These are phyloP conservation scores for Elsinoe perseae DNA, from an alignment of 2,329 filamentous ascomycete genomes.

Conservation along the genomic window DNA sequence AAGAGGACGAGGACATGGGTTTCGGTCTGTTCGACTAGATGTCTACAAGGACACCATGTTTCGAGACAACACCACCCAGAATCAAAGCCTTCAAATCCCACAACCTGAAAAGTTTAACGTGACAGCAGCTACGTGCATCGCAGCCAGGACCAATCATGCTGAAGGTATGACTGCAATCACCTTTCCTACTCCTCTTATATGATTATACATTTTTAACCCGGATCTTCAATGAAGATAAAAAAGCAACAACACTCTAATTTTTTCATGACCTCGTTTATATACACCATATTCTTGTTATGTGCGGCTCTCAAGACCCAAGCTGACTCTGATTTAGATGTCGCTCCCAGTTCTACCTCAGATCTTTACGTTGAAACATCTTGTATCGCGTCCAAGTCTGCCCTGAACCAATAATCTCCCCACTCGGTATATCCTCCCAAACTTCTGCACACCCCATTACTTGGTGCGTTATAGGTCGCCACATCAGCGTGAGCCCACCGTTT, in stretches of 20 bases:
- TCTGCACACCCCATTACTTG: conserved; percentile 55
- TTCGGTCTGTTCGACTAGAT: conserved; percentile 50
- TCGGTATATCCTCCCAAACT: conserved; percentile 50
- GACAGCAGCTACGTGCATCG: conserved; percentile 27
- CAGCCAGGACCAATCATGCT: not conserved
- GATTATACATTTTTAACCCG: conserved; percentile 64
- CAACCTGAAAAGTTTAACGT: conserved; percentile 22
- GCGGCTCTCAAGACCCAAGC: not conserved
- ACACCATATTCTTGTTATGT: not conserved
- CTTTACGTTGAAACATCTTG: not conserved
- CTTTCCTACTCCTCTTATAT: conserved; percentile 28
- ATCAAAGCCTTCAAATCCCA: conserved; percentile 18
- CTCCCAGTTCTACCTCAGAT: not conserved
- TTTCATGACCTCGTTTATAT: conserved; percentile 48
- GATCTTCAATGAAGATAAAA: conserved; percentile 52
- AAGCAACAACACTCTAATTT: conserved; percentile 65
- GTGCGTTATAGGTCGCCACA: conserved; percentile 53
- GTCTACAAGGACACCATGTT: not conserved
- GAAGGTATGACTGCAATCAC: conserved; percentile 33
- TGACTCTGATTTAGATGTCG: not conserved
- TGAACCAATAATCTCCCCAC: conserved; percentile 54
- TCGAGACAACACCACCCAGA: conserved; percentile 18
- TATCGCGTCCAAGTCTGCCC: conserved; percentile 33
- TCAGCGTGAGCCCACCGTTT: conserved; percentile 55
- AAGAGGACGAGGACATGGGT: conserved; percentile 47